Base-by-base conservation (phyloP, 2,329 filamentous ascomycete species). In the Aspergillus fischeri region DNA sequence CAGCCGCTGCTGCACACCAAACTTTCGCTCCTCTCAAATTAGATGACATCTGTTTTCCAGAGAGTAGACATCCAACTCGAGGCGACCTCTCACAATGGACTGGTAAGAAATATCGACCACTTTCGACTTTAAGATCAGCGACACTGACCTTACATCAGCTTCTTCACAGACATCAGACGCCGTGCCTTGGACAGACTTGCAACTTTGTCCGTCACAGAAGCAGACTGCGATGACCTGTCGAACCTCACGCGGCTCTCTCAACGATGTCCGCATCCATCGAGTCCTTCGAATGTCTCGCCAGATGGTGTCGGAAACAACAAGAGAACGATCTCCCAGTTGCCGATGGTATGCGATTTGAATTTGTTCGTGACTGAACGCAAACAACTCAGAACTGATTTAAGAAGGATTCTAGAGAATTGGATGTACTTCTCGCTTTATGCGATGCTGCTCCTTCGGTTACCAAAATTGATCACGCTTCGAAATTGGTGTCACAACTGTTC, bases 371-470 rank as follows among this genome's bases (percentile, higher is more conserved):
- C 32, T 21, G 24, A 25, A 17, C 10, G 10, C 27, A 51, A 57
- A 38, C 10, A 25, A 21, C 24, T 53, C 27, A 54, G 51, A 45
- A 56, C 64, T 75, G 53, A 73, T 59, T 49, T 53, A 24, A 24
- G 50, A 59, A 95, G 91, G 90, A 87, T 53, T 86, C 92, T 54
- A 87, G 90, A 67, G 95, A 99, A 79, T 88, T 96, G 65, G 93
- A 99, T 73, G 90, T 96, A 53, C 82, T 99, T 27, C 78, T 97
- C 27, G 91, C 94, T 47, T 81, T 99, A 27, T 97, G 93, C 80
- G 93, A 92, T 76, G 91, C 93, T 53, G 91, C 92, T 3, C 88
- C 91, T 3, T 83, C 86, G 25, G 81, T 97, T 27, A 82, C 86
- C 53, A 86, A 85, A 49, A 74, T 79, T 45, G 85, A 90, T 59